Evolutionary conservation across 257 asterid species (phyloP), one percentile per base, ranked within the genome.

Genomic region (Echium plantagineum): DNA sequence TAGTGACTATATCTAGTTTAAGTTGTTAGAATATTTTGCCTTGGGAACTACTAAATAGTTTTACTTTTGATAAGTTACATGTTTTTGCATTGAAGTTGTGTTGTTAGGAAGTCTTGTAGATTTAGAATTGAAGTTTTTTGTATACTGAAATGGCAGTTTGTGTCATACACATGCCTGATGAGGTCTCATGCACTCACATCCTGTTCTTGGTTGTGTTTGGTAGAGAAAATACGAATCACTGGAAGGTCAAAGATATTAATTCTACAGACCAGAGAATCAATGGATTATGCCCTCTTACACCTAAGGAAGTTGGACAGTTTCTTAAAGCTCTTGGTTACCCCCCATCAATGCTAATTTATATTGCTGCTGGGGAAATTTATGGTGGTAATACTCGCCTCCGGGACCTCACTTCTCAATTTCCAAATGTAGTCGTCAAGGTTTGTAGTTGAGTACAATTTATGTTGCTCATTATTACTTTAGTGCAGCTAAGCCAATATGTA

Each of bases 321-420:
- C 94, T 91, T 71, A 80, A 82, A 60, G 93, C 95, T 70, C 84
- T 83, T 64, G 96, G 95, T 69, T 91, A 80, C 72, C 89, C 90
- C 62, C 67, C 77, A 4, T 84, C 94, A 52, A 84, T 95, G 59
- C 69, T 82, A 74, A 79, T 91, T 62, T 91, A 91, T 75, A 65
- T 91, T 73, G 98, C 98, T 64, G 95, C 97, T 51, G 98, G 98
- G 52, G 88, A 85, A 77, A 85, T 88, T 63, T 91, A 84, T 81
- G 94, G 96, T 60, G 95, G 95, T 46, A 84, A 72, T 65, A 21
- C 73, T 47, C 96, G 74, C 77, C 93, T 91, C 66, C 72, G 80
- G 55, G 98, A 88, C 82, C 89, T 91, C 58, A 85, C 77, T 47
- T 91, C 93, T 63, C 93, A 66, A 64, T 88, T 83, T 66, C 98